Evolutionary conservation across 2,329 filamentous ascomycete species (phyloP), one percentile per base, ranked within the genome.

Genomic region (Herpomyces periplanetae): DNA sequence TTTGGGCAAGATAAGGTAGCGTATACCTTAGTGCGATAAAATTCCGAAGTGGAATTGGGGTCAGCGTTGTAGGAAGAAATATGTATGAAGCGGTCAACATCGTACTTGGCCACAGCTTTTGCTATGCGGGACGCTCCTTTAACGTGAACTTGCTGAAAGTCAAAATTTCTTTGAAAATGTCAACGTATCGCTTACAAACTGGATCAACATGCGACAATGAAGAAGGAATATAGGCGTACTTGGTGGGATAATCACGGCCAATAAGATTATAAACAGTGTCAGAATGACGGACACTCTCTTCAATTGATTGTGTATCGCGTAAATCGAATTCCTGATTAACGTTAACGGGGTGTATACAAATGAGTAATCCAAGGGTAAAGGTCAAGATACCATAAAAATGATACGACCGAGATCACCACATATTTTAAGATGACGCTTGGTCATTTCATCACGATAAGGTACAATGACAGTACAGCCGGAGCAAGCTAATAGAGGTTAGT

Each of bases 191-290:
- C 15, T 20, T 12, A 6, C 13, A n/a, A 13, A 11, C 1, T n/a
- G 8, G 12, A 9, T 8, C 5, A n/a, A 17, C 16, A 15, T 19
- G 12, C 8, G 4, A 4, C 10, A 9, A 10, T 10, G 4, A 2
- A 11, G 5, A 4, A 23, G 8, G 11, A 13, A n/a, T 19, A 13
- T 36, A 8, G 13, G 11, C 50, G 31, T 45, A 71, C 66, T 96
- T 96, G 31, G 80, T 96, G 27, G 75, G 66, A 39, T 91, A 91
- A 39, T 75, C 64, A 26, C 75, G 64, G 27, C 80, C 80, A 33
- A 88, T 51, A 30, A 96, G 48, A 43, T 96, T 96, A 49, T 85
- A 87, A 27, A 96, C 80, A 26, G 88, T 64, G 36, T 96, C 80
- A 16, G 75, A 91, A 41, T 96, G 80, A 32, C 80, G 56, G 20